Conservation (phyloP, 345 rosid genomes). For the Eucalyptus paniculata region DNA sequence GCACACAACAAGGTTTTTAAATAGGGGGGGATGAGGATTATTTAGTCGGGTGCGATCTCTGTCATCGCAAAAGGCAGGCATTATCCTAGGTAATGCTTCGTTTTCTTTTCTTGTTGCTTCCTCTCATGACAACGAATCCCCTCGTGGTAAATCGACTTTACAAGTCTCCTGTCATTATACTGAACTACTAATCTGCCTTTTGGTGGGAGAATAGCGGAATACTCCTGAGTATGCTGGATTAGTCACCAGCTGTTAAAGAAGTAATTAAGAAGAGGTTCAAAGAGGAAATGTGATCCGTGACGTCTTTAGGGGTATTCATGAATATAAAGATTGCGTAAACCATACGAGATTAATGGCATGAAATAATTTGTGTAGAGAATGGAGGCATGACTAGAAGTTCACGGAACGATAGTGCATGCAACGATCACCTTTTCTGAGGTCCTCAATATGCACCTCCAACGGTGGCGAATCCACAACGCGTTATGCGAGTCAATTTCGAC, state of each 20-base stretch:
- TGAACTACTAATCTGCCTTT: background rate
- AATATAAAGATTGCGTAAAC: background rate
- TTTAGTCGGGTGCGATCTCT: background rate
- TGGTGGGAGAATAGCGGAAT: background rate
- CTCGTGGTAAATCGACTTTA: background rate
- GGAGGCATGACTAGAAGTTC: background rate
- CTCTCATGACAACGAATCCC: background rate
- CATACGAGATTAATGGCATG: background rate
- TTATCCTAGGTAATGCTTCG: background rate
- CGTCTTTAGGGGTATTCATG: background rate
- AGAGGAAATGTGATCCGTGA: background rate
- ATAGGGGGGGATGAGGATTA: background rate
- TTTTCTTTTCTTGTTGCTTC: background rate
- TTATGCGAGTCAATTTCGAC: background rate
- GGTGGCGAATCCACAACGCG: background rate
- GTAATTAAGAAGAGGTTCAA: background rate
- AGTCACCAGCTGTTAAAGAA: background rate
- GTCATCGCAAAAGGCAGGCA: background rate
- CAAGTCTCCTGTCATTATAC: background rate
- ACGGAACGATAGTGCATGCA: background rate
- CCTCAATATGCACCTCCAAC: background rate
- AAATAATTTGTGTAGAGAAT: background rate
- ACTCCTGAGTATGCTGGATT: background rate
- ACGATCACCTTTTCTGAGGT: background rate
- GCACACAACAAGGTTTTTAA: background rate